Percentiles rank a stretch among this genome's conserved stretches.
Evolutionary conservation across 2,329 filamentous ascomycete species (phyloP).

Genomic region (Aspergillus sp.): DNA sequence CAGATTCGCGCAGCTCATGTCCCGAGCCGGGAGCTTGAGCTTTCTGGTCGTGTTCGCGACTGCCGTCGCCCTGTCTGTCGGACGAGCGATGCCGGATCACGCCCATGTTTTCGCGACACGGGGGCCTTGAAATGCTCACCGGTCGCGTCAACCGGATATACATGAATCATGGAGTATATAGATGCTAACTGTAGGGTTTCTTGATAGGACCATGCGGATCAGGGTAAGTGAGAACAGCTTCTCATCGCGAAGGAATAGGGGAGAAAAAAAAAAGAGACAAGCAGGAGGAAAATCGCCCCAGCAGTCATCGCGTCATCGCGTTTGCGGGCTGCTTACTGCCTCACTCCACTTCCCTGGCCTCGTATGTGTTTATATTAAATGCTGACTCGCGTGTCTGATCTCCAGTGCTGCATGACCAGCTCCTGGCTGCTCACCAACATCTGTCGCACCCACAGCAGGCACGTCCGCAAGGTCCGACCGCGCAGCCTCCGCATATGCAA

Average conservation of each 20-base stretch:
- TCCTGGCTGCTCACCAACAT: conserved; percentile 54
- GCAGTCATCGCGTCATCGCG: background rate
- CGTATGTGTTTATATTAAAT: background rate
- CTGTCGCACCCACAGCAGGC: conserved; percentile 46
- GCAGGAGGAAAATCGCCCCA: background rate
- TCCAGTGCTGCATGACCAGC: conserved; percentile 63
- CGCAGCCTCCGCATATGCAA: conserved; percentile 45
- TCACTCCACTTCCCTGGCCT: background rate
- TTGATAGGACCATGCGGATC: conserved; percentile 46
- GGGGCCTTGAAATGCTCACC: background rate
- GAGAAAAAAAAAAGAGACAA: background rate
- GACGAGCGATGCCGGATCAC: conserved; percentile 7
- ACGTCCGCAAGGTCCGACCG: conserved; percentile 44
- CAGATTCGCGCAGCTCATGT: conserved; percentile 7
- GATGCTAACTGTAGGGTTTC: conserved; percentile 14
- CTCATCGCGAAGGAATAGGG: conserved; percentile 15
- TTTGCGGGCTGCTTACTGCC: background rate
- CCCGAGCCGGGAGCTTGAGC: background rate
- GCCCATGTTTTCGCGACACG: conserved; percentile 3
- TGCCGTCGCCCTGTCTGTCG: background rate
- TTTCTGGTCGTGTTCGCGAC: conserved; percentile 1
- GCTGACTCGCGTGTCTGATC: conserved; percentile 15
- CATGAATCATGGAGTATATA: background rate
- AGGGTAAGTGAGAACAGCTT: conserved; percentile 39
- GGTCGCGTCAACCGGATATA: conserved; percentile 14